Percentiles rank a stretch among this genome's conserved stretches.
Evolutionary conservation across 2,329 filamentous ascomycete genomes (phyloP).

Genomic region (Claviceps sp.): DNA sequence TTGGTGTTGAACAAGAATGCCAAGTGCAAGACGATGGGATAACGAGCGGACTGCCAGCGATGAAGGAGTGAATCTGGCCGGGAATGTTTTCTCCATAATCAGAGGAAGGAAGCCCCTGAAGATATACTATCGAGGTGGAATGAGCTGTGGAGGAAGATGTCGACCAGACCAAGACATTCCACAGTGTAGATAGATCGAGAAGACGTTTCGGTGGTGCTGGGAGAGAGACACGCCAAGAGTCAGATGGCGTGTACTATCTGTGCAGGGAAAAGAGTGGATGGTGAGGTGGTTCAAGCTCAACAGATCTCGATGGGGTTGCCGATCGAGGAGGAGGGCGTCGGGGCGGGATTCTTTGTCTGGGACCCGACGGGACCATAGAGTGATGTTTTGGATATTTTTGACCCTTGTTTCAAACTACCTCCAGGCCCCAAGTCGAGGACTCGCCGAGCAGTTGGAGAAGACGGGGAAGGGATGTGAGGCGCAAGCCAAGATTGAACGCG

Average conservation of each 20-base stretch:
- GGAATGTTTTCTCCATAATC: constrained; percentile 20
- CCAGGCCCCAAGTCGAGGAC: constrained; percentile 5
- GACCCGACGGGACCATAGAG: constrained; percentile 13
- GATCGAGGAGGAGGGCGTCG: constrained; percentile 9
- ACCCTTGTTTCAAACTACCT: constrained; percentile 10
- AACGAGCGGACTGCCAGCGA: constrained; percentile 2
- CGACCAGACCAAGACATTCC: constrained; percentile 21
- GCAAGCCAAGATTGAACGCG: neutral
- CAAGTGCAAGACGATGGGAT: constrained; percentile 1
- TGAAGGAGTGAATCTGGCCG: constrained; percentile 15
- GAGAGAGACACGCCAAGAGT: constrained; percentile 22
- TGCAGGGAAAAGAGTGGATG: constrained; percentile 21
- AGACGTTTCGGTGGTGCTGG: constrained; percentile 14
- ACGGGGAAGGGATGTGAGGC: constrained; percentile 7
- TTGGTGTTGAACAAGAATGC: constrained; percentile 1
- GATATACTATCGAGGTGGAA: constrained; percentile 28
- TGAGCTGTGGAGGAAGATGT: constrained; percentile 20
- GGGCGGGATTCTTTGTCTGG: constrained; percentile 9
- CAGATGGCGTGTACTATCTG: constrained; percentile 16
- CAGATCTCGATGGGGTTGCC: constrained; percentile 15
- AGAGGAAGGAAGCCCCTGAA: constrained; percentile 24
- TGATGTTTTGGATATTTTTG: constrained; percentile 13
- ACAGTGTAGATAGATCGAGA: constrained; percentile 21
- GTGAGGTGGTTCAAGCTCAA: constrained; percentile 11
- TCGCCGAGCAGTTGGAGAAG: neutral